Conservation (phyloP, 2,329 filamentous ascomycete species). For the Hortaea werneckii region DNA sequence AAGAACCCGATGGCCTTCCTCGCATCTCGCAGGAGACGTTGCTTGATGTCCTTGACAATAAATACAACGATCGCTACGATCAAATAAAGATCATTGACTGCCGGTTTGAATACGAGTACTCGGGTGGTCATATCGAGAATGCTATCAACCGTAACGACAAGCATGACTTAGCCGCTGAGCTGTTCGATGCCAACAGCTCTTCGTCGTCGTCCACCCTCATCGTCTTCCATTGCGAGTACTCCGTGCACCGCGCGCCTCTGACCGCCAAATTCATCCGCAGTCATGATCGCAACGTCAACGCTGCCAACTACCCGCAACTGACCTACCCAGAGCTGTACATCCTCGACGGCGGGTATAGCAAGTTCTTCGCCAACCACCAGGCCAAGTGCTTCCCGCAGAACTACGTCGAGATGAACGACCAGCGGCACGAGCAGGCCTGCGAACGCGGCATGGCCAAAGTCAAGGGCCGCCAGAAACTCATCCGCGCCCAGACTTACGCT, state of each 20-base stretch:
- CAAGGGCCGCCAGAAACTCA: conserved; percentile 77
- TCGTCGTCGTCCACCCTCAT: conserved; percentile 61
- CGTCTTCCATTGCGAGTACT: conserved; percentile 97
- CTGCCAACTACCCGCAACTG: conserved; percentile 73
- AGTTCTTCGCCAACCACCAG: conserved; percentile 73
- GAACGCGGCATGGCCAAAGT: conserved; percentile 91
- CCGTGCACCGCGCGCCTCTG: conserved; percentile 85
- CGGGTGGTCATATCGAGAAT: conserved; percentile 87
- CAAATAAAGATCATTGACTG: conserved; percentile 87
- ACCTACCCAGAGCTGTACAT: conserved; percentile 98
- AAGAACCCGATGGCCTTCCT: conserved; percentile 75
- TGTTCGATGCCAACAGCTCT: conserved; percentile 56
- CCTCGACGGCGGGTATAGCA: conserved; percentile 89
- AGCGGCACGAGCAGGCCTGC: conserved; percentile 84
- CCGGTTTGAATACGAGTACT: conserved; percentile 97
- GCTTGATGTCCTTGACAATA: conserved; percentile 76
- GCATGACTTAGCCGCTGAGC: conserved; percentile 66
- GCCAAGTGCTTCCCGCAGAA: conserved; percentile 82
- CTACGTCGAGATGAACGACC: conserved; percentile 92
- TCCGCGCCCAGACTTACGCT: conserved; percentile 85
- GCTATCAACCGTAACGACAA: conserved; percentile 97
- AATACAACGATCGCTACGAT: conserved; percentile 65
- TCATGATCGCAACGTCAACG: conserved; percentile 76
- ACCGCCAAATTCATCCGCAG: conserved; percentile 92
- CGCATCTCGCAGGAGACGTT: conserved; percentile 76